Conservation (phyloP, 768 basidiomycete species). For the Phylloporus sp. region DNA sequence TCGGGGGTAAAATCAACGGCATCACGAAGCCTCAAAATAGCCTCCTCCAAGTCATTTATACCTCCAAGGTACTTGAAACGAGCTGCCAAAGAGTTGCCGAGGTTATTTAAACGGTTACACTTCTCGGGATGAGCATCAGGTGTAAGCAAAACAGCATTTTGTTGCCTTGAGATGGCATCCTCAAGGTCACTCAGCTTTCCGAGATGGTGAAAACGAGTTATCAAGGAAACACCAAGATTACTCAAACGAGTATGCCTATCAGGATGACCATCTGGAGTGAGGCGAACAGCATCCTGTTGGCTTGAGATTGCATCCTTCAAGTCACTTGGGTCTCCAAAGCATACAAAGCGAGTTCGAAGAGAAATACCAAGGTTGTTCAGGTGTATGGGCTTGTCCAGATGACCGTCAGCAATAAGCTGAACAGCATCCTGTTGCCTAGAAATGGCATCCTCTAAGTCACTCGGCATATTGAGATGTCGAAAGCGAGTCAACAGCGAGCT, state of each 20-base stretch:
- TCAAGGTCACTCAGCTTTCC: no score
- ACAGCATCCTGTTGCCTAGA: neutral
- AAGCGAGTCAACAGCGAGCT: neutral
- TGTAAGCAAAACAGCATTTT: no score
- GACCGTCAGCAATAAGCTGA: neutral
- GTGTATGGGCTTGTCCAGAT: neutral
- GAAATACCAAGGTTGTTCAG: neutral
- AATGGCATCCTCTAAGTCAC: neutral
- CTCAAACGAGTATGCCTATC: neutral
- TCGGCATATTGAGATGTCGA: neutral
- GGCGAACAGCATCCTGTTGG: neutral
- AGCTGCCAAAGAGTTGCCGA: neutral
- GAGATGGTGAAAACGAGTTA: no score
- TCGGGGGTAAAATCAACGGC: neutral
- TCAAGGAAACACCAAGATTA: neutral
- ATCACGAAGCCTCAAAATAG: neutral
- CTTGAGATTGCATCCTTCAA: neutral
- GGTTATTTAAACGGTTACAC: no score
- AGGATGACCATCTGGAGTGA: neutral
- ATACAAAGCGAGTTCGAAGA: neutral
- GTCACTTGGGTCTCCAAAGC: neutral
- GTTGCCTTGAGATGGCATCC: no score
- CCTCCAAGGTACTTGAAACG: neutral
- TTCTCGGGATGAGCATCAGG: no score
- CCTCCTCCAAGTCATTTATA: neutral